Evolutionary conservation across 306 rosid species (phyloP).

Genomic region (Mimosa bimucronata): DNA sequence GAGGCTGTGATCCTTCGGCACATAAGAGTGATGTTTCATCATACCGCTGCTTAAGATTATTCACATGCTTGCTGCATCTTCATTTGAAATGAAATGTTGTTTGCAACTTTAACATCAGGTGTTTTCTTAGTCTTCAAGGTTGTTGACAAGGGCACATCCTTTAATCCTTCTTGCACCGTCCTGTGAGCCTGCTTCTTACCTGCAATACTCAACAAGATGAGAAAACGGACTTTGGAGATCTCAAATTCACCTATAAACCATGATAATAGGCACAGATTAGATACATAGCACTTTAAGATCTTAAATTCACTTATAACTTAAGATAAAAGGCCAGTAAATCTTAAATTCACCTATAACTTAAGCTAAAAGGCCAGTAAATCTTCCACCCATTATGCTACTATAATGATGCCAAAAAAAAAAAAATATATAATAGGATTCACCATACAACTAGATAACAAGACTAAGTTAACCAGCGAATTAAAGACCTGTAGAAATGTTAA

Average conservation of each 20-base stretch:
- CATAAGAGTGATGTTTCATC: slow-evolving; percentile 44
- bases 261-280: not conserved
- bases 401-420: not conserved
- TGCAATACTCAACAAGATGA: slow-evolving; percentile 34
- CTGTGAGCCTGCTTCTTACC: slow-evolving; percentile 57
- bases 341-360: too few relatives aligned
- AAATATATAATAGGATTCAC: not conserved
- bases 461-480: not conserved
- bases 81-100: slow-evolving; percentile 42
- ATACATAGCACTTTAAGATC: not conserved
- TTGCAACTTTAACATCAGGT: slow-evolving; percentile 47
- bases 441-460: not conserved
- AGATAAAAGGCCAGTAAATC: not conserved
- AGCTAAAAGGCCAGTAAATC: too few relatives aligned
- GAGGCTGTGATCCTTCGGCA: slow-evolving; percentile 45
- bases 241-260: not conserved
- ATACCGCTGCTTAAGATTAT: slow-evolving; percentile 44
- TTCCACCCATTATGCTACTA: not conserved
- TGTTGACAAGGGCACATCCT: slow-evolving; percentile 41
- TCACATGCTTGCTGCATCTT: slow-evolving; percentile 50
- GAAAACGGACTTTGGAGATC: not conserved
- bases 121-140: slow-evolving; percentile 43
- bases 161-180: slow-evolving; percentile 48
- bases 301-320: not conserved
- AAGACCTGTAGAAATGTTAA: not conserved